Conservation (phyloP, 2,329 filamentous ascomycete species). For the Beauveria caledonica region DNA sequence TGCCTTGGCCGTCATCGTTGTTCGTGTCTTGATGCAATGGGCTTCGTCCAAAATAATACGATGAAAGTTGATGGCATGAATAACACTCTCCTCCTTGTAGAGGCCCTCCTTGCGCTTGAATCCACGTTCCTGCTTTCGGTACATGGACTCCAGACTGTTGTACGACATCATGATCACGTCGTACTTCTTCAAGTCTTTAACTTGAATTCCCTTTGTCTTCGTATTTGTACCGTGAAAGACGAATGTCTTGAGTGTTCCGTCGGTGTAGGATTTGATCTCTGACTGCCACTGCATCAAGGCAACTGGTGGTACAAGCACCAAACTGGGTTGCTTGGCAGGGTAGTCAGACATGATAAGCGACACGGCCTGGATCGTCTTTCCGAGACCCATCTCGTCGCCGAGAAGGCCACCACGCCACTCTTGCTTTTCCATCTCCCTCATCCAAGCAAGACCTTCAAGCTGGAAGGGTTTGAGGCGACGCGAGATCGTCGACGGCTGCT, state of each 20-base stretch:
- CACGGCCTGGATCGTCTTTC: conserved; percentile 97
- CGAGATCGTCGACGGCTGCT: conserved; percentile 61
- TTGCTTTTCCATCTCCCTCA: conserved; percentile 80
- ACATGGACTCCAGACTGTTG: conserved; percentile 82
- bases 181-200: conserved; percentile 69
- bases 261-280: conserved; percentile 73
- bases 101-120: conserved; percentile 73
- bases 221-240: conserved; percentile 83
- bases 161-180: conserved; percentile 98
- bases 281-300: conserved; percentile 92
- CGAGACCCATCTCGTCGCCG: conserved; percentile 97
- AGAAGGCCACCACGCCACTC: conserved; percentile 83
- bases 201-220: conserved; percentile 68
- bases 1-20: conserved; percentile 85
- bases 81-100: conserved; percentile 69
- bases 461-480: conserved; percentile 89
- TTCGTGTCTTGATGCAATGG: conserved; percentile 86
- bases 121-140: conserved; percentile 86
- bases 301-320: conserved; percentile 87
- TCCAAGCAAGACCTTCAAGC: conserved; percentile 88
- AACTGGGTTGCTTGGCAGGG: conserved; percentile 69
- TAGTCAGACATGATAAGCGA: conserved; percentile 98
- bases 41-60: conserved; percentile 91
- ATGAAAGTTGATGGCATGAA: conserved; percentile 83
- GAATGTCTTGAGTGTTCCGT: conserved; percentile 82